Percentiles rank a stretch among this genome's conserved stretches.
phyloP scores from a whole-genome alignment of 2,329 filamentous ascomycete genomes.

The Hypoxylon rubiginosum region DNA sequence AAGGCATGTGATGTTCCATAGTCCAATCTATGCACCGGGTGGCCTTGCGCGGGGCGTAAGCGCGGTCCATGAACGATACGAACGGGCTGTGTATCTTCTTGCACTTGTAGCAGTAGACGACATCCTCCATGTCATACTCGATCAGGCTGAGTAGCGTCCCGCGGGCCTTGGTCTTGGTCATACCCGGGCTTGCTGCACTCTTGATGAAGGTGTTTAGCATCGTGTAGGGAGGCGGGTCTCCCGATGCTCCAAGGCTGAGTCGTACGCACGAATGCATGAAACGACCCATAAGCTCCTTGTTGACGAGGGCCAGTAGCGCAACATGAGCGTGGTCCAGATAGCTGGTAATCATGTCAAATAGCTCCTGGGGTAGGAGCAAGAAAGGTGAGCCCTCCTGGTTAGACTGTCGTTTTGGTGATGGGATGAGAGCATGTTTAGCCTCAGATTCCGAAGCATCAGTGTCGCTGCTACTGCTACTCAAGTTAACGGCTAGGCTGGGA shows the following conservation, averaged over 20 bases:
- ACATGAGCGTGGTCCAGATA: constrained; percentile 40
- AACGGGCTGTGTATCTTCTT: constrained; percentile 45
- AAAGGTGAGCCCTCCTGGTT: constrained; percentile 23
- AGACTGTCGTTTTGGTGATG: not conserved
- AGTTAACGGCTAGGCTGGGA: constrained; percentile 12
- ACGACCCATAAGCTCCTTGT: constrained; percentile 44
- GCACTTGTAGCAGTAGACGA: constrained; percentile 48
- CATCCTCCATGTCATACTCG: constrained; percentile 43
- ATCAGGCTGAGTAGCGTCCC: constrained; percentile 42
- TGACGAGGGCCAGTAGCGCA: constrained; percentile 44
- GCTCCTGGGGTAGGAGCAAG: constrained; percentile 44
- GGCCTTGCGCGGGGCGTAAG: constrained; percentile 39
- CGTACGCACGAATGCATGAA: constrained; percentile 34
- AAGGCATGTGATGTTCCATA: constrained; percentile 46
- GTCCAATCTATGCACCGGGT: constrained; percentile 40
- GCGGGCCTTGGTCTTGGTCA: constrained; percentile 35
- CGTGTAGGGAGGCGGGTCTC: constrained; percentile 26
- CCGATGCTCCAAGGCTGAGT: constrained; percentile 6
- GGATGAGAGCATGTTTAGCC: not conserved
- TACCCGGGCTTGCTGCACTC: constrained; percentile 11
- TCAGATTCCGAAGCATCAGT: constrained; percentile 8
- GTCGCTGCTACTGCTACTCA: constrained; percentile 22
- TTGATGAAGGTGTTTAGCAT: constrained; percentile 38
- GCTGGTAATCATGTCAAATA: constrained; percentile 45
- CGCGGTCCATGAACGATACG: constrained; percentile 39